Conservation (phyloP, 1,139 yeast genomes). For the Candida buenavistaensis region DNA sequence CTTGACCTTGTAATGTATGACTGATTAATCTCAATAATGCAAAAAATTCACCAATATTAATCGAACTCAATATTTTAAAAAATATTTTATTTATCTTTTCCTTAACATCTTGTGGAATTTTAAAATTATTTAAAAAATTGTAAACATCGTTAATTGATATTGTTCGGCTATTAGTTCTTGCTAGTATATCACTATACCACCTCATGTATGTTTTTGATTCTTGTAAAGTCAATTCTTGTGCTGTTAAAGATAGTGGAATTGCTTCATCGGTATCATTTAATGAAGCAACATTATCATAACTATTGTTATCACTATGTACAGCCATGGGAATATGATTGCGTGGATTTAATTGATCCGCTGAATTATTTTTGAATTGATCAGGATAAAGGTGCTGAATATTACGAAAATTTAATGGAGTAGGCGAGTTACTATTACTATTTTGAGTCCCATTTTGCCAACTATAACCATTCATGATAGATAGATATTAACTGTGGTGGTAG, state of each 20-base stretch:
- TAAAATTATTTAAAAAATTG: conserved; percentile 61
- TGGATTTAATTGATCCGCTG: conserved; percentile 15
- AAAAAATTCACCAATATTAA: conserved; percentile 75
- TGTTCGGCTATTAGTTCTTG: conserved; percentile 55
- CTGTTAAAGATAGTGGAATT: conserved; percentile 62
- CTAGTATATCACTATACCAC: conserved; percentile 73
- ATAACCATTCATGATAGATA: conserved; percentile 6
- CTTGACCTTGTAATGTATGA: conserved; percentile 49
- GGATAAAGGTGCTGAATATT: conserved; percentile 13
- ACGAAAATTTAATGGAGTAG: conserved; percentile 9
- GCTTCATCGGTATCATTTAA: conserved; percentile 7
- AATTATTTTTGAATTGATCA: conserved; percentile 15
- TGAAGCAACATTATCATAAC: conserved; percentile 9
- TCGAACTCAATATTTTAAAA: conserved; percentile 45
- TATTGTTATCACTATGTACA: conserved; percentile 12
- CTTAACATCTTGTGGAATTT: conserved; percentile 42
- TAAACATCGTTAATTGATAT: conserved; percentile 64
- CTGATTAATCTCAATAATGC: conserved; percentile 67
- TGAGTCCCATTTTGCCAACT: conserved; percentile 4
- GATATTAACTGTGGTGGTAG: too few relatives aligned
- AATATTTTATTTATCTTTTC: conserved; percentile 52
- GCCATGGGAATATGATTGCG: conserved; percentile 3
- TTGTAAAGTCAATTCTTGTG: conserved; percentile 59
- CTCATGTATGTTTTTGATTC: conserved; percentile 73
- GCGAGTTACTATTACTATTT: conserved; percentile 6